Base-by-base conservation (phyloP, 208 protist species). In the Crithidia thermophila region DNA sequence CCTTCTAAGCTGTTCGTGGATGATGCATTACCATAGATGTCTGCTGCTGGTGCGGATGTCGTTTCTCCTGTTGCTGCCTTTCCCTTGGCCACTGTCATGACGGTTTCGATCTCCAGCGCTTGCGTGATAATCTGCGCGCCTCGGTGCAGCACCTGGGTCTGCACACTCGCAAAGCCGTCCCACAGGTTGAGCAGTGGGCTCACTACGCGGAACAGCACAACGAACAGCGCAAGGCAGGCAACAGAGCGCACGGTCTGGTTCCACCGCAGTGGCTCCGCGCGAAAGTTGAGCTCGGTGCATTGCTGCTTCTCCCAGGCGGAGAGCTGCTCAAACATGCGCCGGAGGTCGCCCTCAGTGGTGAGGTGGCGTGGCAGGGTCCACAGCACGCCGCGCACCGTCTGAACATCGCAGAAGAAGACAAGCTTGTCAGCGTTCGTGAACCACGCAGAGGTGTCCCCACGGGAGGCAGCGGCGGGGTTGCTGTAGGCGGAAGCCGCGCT, bases 231-330 rank as follows among this genome's bases (percentile, higher is more conserved):
- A 55, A 74, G 85, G 58, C 84, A 81, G 36, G 66, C 40, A 18
- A 77, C 33, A 33, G 72, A 90, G 9, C 46, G 67, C 25, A 82
- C 13, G 4, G 63, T 58, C 73, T 94, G 66, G 46, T 45, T 45
- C 31, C 71, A n/a, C 5, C 61, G 66, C 21, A 88, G 63, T n/a
- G 78, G 61, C 11, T 52, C 66, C 9, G 81, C 67, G 27, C 85
- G 81, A 58, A 89, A 92, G 55, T 86, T 80, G 36, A 94, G 72
- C 33, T 72, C 40, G 5, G 74, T 80, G 74, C 88, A 94, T 28
- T 90, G 67, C 51, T 31, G 63, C 33, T 14, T 18, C 57, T 91
- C 82, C 59, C 87, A 51, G 33, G 11, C 34, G 13, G 84, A 50
- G 11, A 88, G 56, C 21, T 84, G 58, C 2, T 25, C 45, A 34